Base-by-base conservation (phyloP, 257 asterid species). In the Solanum virginianum region DNA sequence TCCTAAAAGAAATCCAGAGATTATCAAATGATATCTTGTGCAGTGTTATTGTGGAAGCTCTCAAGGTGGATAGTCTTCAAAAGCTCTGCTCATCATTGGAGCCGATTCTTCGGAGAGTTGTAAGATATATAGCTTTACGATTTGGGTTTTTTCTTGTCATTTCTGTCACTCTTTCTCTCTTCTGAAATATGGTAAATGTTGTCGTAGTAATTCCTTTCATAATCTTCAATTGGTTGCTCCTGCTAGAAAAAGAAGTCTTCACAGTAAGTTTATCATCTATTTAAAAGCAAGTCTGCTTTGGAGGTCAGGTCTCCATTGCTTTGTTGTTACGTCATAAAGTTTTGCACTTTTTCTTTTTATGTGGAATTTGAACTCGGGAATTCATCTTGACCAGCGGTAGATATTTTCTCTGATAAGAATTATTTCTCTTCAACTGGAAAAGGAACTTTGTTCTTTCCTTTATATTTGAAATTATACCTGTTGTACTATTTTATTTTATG, bases 71-170 rank as follows among this genome's bases (percentile, higher is more conserved):
- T 89, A 92, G 97, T 89, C 97, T 95, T 84, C 98, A 96, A 91
- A 96, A 92, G 93, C 98, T 96, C 68, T 95, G 97, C 93, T 96
- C 99, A 57, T 95, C 99, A 39, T 86, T 96, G 84, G 98, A 96
- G 87, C 99, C 98, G 55, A 93, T 96, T 88, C 97, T 96, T 51
- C 96, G 98, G 57, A 95, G 98, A 95, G 98, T 96, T 93, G 99
- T 96, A 96, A 91, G 92, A 86, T 84, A 53, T 77, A 68, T 70
- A 26, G 80, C 68, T 16, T 79, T 51, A 80, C 26, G 24, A 39
- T 74, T 65, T 70, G 26, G 85, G 43, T 29, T 17, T 88, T 66
- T 49, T 47, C 86, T 47, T 6, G 36, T 53, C 43, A 53, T 53
- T 55, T 32, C 45, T 36, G 6, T 66, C n/a, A 13, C 74, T 29